These are phyloP conservation scores for Aleurites moluccanus DNA, from an alignment of 441 rosid genomes.

Conservation along the genomic window DNA sequence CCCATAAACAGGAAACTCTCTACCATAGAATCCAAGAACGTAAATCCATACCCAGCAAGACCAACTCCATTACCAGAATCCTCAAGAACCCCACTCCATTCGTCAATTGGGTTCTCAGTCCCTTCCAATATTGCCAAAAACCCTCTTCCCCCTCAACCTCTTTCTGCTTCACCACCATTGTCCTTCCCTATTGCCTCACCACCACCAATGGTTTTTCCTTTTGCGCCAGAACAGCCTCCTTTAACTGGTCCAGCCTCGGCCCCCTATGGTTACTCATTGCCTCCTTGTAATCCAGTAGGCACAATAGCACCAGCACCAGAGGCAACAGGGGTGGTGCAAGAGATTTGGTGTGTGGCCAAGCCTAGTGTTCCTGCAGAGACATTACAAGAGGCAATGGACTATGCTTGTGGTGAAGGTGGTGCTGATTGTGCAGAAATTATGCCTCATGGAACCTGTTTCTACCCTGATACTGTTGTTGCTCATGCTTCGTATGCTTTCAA, in stretches of 20 bases:
- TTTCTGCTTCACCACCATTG: constrained; percentile 29
- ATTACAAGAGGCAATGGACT: constrained; percentile 72
- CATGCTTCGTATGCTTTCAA: constrained; percentile 94
- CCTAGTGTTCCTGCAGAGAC: constrained; percentile 56
- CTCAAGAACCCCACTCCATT: constrained; percentile 40
- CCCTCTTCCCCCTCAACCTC: constrained; percentile 34
- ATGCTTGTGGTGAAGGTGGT: constrained; percentile 81
- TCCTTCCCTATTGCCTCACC: constrained; percentile 20
- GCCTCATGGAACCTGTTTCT: constrained; percentile 55
- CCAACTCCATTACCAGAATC: constrained; percentile 51
- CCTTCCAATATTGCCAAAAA: constrained; percentile 45
- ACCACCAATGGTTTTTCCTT: constrained; percentile 27
- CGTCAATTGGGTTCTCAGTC: constrained; percentile 51
- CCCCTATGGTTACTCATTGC: constrained; percentile 37
- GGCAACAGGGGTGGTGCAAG: constrained; percentile 30
- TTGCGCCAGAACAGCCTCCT: constrained; percentile 39
- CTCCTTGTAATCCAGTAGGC: constrained; percentile 51
- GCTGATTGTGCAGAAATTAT: constrained; percentile 71
- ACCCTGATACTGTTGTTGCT: constrained; percentile 74
- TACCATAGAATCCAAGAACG: constrained; percentile 32
- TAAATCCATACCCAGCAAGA: constrained; percentile 39
- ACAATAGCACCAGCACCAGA: constrained; percentile 51
- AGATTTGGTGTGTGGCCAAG: constrained; percentile 89
- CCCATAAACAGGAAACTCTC: constrained; percentile 46
- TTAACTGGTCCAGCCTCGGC: constrained; percentile 26